Base-by-base conservation (phyloP, 139 green algal genomes). In the Haematococcus lacustris region DNA sequence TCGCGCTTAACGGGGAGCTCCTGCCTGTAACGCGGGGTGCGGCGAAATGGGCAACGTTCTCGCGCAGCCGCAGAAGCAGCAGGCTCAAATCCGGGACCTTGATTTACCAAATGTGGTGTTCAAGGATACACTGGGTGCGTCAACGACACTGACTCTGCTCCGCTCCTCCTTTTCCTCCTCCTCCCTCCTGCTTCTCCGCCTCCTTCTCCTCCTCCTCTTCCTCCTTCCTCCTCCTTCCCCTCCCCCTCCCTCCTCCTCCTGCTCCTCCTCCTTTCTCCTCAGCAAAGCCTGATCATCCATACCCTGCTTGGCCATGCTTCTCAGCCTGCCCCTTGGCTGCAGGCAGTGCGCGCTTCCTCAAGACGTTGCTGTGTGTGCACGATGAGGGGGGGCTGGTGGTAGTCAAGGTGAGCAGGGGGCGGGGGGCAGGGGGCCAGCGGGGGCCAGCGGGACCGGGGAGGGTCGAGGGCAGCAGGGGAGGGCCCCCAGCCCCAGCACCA, bases 361-460 rank as follows among this genome's bases (percentile, higher is more conserved):
- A 95, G 73, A 96, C 91, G 1, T 61, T 94, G 33, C 78, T 95
- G 38, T 97, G 90, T 65, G 70, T 96, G 26, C 92, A 97, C 73
- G 92, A 95, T 47, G 87, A 95, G 28, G 93, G 89, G 7, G 93
- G 93, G 0, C 79, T 93, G 2, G 92, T 97, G 37, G 90, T 98
- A 17, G 92, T 97, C 51, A 98, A 98, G 85, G 88, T 91, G 38
- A 0, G 72, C 25, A 32, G 33, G 30, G 5, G 3, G 33, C 41
- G 61, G 6, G 7, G 13, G 39, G 43, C 40, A 65, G 68, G 41
- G 68, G 3, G 35, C 64, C 3, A n/a, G 13, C 28, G 57, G 23
- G 57, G 5, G 57, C 28, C 17, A 7, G 9, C 32, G 57, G 23
- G 57, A n/a, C 17, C 21, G 47, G 13, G 47, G 13, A 21, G 13